phyloP scores from a whole-genome alignment of 192 early-diverging fungal genomes.

The Umbelopsis vinacea region DNA sequence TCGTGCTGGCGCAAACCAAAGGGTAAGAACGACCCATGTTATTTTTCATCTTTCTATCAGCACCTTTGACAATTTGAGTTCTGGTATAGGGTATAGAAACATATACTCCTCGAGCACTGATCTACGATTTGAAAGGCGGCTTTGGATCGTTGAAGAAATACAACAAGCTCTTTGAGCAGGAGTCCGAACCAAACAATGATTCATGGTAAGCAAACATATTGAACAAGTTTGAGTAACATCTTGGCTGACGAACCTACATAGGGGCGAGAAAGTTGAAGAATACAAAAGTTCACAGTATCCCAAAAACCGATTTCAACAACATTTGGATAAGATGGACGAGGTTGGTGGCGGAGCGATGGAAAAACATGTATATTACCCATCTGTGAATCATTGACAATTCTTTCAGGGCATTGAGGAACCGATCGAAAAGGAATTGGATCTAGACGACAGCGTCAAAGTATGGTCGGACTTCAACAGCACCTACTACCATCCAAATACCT shows the following conservation, averaged over 20 bases:
- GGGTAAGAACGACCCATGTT: slow-evolving; percentile 26
- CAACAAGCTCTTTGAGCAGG: slow-evolving; percentile 32
- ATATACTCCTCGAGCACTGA: slow-evolving; percentile 77
- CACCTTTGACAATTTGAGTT: not conserved
- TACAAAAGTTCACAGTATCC: slow-evolving; percentile 7
- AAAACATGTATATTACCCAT: not conserved
- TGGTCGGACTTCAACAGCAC: slow-evolving; percentile 88
- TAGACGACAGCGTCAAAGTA: slow-evolving; percentile 57
- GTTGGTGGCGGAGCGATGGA: not conserved
- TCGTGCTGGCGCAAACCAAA: slow-evolving; percentile 50
- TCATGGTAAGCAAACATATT: slow-evolving; percentile 28
- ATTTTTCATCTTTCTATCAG: not conserved
- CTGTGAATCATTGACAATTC: not conserved
- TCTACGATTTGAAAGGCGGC: slow-evolving; percentile 79
- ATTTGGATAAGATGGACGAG: slow-evolving; percentile 38
- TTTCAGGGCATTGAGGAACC: slow-evolving; percentile 23
- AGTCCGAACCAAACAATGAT: slow-evolving; percentile 12
- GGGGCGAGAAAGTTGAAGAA: slow-evolving; percentile 31
- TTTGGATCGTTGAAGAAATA: slow-evolving; percentile 46
- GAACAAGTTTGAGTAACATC: too few relatives aligned
- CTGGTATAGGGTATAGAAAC: slow-evolving; percentile 62
- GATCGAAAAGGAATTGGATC: slow-evolving; percentile 46
- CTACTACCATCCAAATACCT: slow-evolving; percentile 75
- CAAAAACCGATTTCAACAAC: slow-evolving; percentile 36
- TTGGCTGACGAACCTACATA: not conserved